Conservation (phyloP, 306 rosid genomes). For the Cercis canadensis region DNA sequence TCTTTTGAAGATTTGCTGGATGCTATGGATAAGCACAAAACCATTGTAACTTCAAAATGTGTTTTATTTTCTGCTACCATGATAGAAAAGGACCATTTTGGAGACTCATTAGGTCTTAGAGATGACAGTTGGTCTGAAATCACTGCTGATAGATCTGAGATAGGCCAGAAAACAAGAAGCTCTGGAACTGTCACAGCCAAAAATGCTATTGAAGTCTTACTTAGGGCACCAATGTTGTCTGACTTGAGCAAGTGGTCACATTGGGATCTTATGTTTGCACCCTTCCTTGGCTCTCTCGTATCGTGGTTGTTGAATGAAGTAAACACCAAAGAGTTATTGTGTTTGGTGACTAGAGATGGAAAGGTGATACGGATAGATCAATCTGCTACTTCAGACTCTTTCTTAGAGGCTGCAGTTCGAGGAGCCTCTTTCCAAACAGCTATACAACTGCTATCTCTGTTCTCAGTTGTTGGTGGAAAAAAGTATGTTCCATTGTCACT, state of each 20-base stretch:
- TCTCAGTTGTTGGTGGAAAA: constrained; percentile 78
- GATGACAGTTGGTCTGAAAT: constrained; percentile 48
- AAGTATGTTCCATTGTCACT: constrained; percentile 72
- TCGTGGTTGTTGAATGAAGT: constrained; percentile 81
- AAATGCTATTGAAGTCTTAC: constrained; percentile 72
- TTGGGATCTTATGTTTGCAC: constrained; percentile 87
- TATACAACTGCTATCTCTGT: constrained; percentile 66
- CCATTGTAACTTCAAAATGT: constrained; percentile 55
- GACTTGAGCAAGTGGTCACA: constrained; percentile 91
- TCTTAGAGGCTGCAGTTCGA: constrained; percentile 78
- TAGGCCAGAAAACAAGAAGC: constrained; percentile 37
- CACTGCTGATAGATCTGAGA: constrained; percentile 36
- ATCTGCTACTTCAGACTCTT: constrained; percentile 77
- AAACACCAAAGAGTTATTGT: constrained; percentile 64
- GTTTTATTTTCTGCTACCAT: constrained; percentile 74
- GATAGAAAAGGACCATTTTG: constrained; percentile 41
- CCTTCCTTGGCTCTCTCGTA: constrained; percentile 80
- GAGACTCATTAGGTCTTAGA: constrained; percentile 46
- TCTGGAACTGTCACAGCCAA: constrained; percentile 50
- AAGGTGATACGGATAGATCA: constrained; percentile 78
- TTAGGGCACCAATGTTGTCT: constrained; percentile 79
- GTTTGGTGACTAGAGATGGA: constrained; percentile 85
- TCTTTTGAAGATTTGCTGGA: constrained; percentile 62
- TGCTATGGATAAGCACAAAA: constrained; percentile 52
- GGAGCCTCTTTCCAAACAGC: constrained; percentile 86